Evolutionary conservation across 2,329 filamentous ascomycete genomes (phyloP), one percentile per base, ranked within the genome.

Genomic region (Orbilia ellipsospora): DNA sequence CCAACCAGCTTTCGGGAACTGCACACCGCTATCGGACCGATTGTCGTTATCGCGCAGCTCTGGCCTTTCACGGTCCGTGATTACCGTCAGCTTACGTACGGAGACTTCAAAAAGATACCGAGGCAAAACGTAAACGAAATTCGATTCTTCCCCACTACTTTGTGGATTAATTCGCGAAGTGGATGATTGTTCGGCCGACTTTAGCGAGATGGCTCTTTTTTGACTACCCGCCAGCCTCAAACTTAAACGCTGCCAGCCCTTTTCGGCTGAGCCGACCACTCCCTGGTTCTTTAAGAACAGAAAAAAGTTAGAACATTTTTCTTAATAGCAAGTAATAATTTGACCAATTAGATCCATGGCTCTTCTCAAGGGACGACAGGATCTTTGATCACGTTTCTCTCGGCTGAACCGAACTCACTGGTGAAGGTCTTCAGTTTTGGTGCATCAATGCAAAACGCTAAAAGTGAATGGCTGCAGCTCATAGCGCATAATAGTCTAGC

Each of bases 251-350:
- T 63, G 69, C 62, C 62, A 70, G 40, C 63, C 59, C 31, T 12
- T 12, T 44, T 74, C 70, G 70, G 70, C 63, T 74, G n/a, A 54
- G 70, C 70, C 70, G 70, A 66, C 52, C 23, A 18, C n/a, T 36
- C 31, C 31, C 44, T 8, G 12, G 40, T 20, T 7, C 48, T 4
- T 10, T 2, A n/a, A 20, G 20, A 18, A 20, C 5, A 52, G 48
- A 18, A 52, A 1, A 12, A 23, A 31, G 15, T 18, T 18, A 55
- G 16, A 55, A 4, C 2, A 12, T 15, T 7, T 36, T 36, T 36
- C 10, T 7, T 6, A 36, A 36, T 36, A 10, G 5, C 31, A 36
- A 10, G 31, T 10, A 36, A 4, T 4, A 4, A 23, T 23, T 23
- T 23, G 23, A 23, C 23, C 23, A 23, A 23, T 23, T 36, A 10